Base-by-base conservation (phyloP, 805 yeast genomes). In the Pichia californica region DNA sequence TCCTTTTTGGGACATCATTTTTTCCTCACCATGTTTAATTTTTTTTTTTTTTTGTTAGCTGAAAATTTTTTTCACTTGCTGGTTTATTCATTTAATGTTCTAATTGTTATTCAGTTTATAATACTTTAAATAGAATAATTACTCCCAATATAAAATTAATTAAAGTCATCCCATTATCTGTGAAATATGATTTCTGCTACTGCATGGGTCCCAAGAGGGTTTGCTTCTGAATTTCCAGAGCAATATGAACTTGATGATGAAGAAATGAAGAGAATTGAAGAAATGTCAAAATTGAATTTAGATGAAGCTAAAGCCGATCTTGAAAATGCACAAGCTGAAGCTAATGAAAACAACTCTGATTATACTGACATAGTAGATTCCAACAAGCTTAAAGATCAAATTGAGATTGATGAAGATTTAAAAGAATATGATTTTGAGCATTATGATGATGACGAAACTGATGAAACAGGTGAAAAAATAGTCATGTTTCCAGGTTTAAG, bases 201-300 rank as follows among this genome's bases (percentile, higher is more conserved):
- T 38, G 70, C 81, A 40, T 93, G 99, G 98, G 96, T 91, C 20
- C 97, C 98, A 39, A 78, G 96, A 57, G 99, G 99, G 5, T 84
- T 74, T 63, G 94, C 99, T 25, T 77, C 94, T 31, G 97, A 89
- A 63, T 86, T 82, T 59, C 98, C 99, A 6, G 87, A 79, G 56
- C 77, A 83, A 58, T 88, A 88, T 56, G 95, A 87, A 52, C 68
- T 91, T 43, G 81, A 88, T 53, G 98, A 93, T 49, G 91, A 77
- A 47, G 99, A 93, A 66, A 81, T 93, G 86, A 91, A 79, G 45
- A 76, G 97, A 66, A 88, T 93, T 59, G 77, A 81, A 49, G 78
- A 80, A 52, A 74, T 93, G 77, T 95, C 98, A 41, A 77, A 83
- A 46, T 69, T 88, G 53, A 87, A 89, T 60, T 68, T 93, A 38